phyloP scores from a whole-genome alignment of 768 basidiomycete genomes.

The Pleurotus pulmonarius region DNA sequence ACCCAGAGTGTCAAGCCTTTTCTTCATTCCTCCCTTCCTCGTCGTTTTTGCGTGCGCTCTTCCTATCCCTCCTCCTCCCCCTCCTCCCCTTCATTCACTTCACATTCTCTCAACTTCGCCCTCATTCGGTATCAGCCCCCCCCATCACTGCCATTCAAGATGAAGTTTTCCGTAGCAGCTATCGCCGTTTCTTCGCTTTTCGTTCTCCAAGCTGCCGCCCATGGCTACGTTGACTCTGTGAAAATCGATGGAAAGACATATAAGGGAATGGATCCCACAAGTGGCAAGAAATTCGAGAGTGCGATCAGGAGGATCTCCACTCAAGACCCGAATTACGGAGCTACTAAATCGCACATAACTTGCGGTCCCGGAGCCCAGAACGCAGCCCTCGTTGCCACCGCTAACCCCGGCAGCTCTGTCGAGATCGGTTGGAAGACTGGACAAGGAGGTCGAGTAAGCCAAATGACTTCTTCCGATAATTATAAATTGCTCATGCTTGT shows the following conservation, averaged over 20 bases:
- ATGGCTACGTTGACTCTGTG: slow-evolving; percentile 38
- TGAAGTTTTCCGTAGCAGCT: slow-evolving; percentile 4
- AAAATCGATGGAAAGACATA: slow-evolving; percentile 36
- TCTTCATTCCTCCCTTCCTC: slow-evolving; percentile 6
- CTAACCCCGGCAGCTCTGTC: slow-evolving; percentile 41
- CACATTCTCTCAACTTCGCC: neutral
- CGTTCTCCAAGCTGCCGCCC: slow-evolving; percentile 30
- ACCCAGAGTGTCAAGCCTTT: neutral
- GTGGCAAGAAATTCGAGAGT: slow-evolving; percentile 1
- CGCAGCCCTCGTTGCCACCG: slow-evolving; percentile 42
- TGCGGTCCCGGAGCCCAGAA: slow-evolving; percentile 43
- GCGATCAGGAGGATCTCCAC: slow-evolving; percentile 3
- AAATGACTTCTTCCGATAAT: neutral
- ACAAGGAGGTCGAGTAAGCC: slow-evolving; percentile 11
- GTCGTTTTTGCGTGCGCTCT: slow-evolving; percentile 1
- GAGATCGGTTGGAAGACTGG: slow-evolving; percentile 42
- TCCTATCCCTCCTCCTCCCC: neutral
- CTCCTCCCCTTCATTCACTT: neutral
- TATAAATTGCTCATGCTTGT: neutral
- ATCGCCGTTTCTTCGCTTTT: slow-evolving; percentile 2
- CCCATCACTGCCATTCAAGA: neutral
- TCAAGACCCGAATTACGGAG: slow-evolving; percentile 19
- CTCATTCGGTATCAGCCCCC: neutral
- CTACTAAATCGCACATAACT: slow-evolving; percentile 35
- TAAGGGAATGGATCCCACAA: slow-evolving; percentile 30